Base-by-base conservation (phyloP, 129 eudicot genomes). In the Lonicera japonica region DNA sequence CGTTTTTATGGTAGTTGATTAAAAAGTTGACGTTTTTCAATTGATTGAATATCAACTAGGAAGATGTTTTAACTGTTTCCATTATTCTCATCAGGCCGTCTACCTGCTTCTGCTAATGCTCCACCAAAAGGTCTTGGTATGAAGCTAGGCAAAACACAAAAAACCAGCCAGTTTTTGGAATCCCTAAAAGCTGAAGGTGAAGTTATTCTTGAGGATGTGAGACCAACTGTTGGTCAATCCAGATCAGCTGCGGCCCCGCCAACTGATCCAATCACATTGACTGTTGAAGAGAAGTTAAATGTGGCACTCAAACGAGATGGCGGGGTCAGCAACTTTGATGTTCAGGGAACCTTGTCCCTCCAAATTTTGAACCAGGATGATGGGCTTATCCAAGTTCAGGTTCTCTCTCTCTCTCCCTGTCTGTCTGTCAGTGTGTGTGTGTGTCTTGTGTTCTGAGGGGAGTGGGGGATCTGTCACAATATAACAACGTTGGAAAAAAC, bases 111-210 rank as follows among this genome's bases (percentile, higher is more conserved):
- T 76, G 87, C 87, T 73, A 74, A 82, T 60, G 97, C 95, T 66
- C 95, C 97, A 55, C 74, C 90, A 56, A 91, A 84, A 73, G 90
- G 90, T 63, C 81, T 82, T 76, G 97, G 97, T 24, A 87, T 91
- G 97, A 58, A 91, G 84, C 90, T 91, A 57, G 97, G 97, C 43
- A 87, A 87, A 73, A 63, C 87, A 58, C 94, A 87, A 59, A 84
- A 51, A 82, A 80, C 94, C 38, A 91, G 77, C 80, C 87, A 86
- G 61, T 90, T 91, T 54, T 68, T 91, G 90, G 97, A 87, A 72
- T 91, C 97, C 53, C 84, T 91, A 53, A 91, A 87, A 75, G 97
- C 97, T 24, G 97, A 91, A 77, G 97, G 95, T 67, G 99, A 94
- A 79, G 76, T 79, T 50, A 82, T 87, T 73, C 73, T 91, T 39